Percentiles rank a stretch among this genome's conserved stretches.
Conservation (phyloP, 306 rosid species). For the Mimosa bimucronata region DNA sequence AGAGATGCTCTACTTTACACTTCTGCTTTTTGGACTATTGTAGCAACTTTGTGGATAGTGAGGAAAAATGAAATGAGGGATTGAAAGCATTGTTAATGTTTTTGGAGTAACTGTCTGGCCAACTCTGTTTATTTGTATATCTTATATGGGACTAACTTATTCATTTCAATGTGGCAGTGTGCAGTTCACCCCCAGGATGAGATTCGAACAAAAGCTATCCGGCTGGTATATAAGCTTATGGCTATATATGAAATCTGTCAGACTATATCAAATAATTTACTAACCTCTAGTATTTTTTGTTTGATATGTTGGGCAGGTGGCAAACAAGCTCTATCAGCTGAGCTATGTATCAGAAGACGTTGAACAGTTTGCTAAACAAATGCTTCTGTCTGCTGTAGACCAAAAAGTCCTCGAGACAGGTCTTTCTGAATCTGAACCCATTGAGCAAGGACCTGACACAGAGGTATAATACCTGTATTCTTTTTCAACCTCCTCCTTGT, state of each 20-base stretch:
- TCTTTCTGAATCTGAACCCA: slow-evolving; percentile 55
- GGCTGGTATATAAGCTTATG: slow-evolving; percentile 71
- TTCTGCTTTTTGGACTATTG: neutral
- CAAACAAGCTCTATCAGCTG: slow-evolving; percentile 92
- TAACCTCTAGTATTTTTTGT: slow-evolving; percentile 18
- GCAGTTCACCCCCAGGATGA: slow-evolving; percentile 92
- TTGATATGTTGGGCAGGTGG: slow-evolving; percentile 62
- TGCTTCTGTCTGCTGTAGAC: slow-evolving; percentile 77
- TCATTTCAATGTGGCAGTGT: slow-evolving; percentile 69
- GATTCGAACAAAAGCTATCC: slow-evolving; percentile 93
- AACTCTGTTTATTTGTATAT: neutral
- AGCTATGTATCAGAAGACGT: slow-evolving; percentile 74
- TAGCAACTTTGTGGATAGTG: neutral
- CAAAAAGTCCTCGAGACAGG: slow-evolving; percentile 49
- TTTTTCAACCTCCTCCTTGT: neutral
- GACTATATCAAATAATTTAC: slow-evolving; percentile 11
- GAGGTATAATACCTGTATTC: slow-evolving; percentile 46
- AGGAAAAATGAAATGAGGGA: slow-evolving; percentile 2
- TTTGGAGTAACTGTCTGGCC: neutral
- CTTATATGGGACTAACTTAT: slow-evolving; percentile 32
- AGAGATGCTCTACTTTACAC: neutral
- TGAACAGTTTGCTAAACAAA: slow-evolving; percentile 76
- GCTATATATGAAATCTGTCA: slow-evolving; percentile 24
- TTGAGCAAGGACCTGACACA: slow-evolving; percentile 56
- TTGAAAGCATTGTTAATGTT: neutral